Base-by-base conservation (phyloP, 176 grass and related monocot genomes). In the Metroxylon sagu region DNA sequence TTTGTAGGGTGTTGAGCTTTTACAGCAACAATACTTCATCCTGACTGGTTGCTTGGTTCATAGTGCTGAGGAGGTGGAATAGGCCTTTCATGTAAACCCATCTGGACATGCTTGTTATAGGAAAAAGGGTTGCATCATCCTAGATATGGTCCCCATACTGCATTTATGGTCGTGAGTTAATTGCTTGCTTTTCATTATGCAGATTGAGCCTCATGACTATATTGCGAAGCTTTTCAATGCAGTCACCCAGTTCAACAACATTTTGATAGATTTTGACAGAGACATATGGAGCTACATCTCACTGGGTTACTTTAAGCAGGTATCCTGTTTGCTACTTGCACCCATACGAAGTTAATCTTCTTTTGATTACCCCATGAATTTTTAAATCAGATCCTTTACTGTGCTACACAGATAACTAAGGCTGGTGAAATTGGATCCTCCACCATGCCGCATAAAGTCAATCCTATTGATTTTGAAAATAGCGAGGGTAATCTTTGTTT, bases 381-480 rank as follows among this genome's bases (percentile, higher is more conserved):
- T 39, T 39, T 39, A 2, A 39, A 6, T 39, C 12, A 39, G 35
- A 39, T 8, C 35, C 7, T 39, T 39, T 39, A 39, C 2, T 39
- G 7, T 12, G 35, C 35, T 39, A 12, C 35, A 39, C 76, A 98
- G 94, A 81, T 89, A 75, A 71, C 82, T 29, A 98, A 98, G 73
- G 79, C 76, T 57, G 94, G 88, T 64, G 94, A 98, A 74, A 76
- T 98, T 63, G 94, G 94, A 77, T 92, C 87, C 26, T 98, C 94
- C 55, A 98, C 88, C 15, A 98, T 98, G 94, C 94, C 88, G 74
- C 93, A 97, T 71, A 97, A 97, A 85, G 80, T 98, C 57, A 97
- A 97, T 72, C 87, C 93, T 35, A 98, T 98, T 18, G 79, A 98
- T 89, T 98, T 98, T 79, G 94, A 98, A 83, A 98, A 98, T 35